Conservation (phyloP, 176 grass and related monocot species). For the Ensete ventricosum region DNA sequence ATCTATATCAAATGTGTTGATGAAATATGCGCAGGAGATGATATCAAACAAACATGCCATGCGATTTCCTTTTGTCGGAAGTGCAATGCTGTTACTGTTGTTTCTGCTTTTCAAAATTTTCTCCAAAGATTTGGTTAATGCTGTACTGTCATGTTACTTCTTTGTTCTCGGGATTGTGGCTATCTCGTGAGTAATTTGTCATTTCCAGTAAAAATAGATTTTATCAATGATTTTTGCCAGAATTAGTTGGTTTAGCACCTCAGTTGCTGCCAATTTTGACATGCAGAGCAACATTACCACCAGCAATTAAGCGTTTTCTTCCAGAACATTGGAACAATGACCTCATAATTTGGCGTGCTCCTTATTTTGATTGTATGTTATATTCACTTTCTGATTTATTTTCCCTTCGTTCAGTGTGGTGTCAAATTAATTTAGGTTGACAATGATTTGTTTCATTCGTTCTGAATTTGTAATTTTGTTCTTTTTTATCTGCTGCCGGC, state of each 20-base stretch:
- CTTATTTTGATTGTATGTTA: constrained; percentile 61
- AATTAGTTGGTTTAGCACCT: not conserved
- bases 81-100: constrained; percentile 83
- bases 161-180: constrained; percentile 85
- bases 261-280: constrained; percentile 1
- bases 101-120: constrained; percentile 96
- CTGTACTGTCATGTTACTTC: constrained; percentile 86
- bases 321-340: constrained; percentile 74
- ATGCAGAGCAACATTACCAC: constrained; percentile 70
- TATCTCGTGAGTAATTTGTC: constrained; percentile 40
- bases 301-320: constrained; percentile 72
- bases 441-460: not conserved
- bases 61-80: constrained; percentile 88
- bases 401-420: not conserved
- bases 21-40: constrained; percentile 50
- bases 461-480: not conserved
- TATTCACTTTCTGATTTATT: not conserved
- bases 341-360: constrained; percentile 44
- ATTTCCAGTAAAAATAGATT: not conserved
- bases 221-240: not conserved
- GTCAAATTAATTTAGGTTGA: not conserved
- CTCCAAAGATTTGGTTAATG: constrained; percentile 94
- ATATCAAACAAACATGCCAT: constrained; percentile 98
- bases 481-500: not conserved
- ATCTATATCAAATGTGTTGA: not conserved